Percentiles rank a stretch among this genome's conserved stretches.
Evolutionary conservation across 208 protist genomes (phyloP).

Genomic region (Trypanosomatidae sp.): DNA sequence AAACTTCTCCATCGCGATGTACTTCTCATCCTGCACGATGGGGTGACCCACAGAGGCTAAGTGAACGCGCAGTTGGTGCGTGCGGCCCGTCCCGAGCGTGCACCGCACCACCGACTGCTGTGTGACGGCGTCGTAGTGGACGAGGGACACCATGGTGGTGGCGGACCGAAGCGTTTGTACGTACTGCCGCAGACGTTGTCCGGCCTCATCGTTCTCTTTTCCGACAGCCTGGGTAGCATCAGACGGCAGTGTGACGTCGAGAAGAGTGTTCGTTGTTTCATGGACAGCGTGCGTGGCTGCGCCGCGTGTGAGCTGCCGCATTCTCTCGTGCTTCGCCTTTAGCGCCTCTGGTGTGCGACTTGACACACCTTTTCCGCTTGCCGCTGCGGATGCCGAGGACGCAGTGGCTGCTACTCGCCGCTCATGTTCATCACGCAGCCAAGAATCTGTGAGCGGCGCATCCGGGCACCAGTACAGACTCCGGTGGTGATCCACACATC

Average conservation of each 20-base stretch:
- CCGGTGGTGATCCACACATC: constrained; percentile 62
- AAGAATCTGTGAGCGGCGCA: constrained; percentile 8
- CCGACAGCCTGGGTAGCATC: too few species aligned
- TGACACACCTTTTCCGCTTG: not conserved
- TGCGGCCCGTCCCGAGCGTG: constrained; percentile 85
- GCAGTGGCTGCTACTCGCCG: too few species aligned
- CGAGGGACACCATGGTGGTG: constrained; percentile 30
- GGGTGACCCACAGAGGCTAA: constrained; percentile 82
- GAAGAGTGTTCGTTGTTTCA: too few species aligned
- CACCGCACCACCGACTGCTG: constrained; percentile 73
- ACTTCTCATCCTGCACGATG: constrained; percentile 82
- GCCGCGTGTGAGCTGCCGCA: constrained; percentile 56
- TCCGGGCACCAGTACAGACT: constrained; percentile 78
- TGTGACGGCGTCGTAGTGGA: constrained; percentile 38
- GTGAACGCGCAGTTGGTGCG: constrained; percentile 94
- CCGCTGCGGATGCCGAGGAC: not conserved
- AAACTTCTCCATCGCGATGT: constrained; percentile 33
- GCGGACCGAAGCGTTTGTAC: constrained; percentile 50
- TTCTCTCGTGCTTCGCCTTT: constrained; percentile 48
- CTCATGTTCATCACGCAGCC: not conserved
- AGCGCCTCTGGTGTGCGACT: constrained; percentile 29
- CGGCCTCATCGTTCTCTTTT: too few species aligned
- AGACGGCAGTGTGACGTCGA: too few species aligned
- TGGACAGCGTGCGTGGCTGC: too few species aligned
- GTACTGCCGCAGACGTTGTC: constrained; percentile 26